These are phyloP conservation scores for Aspergillus sp. DNA, from an alignment of 2,329 filamentous ascomycete species.

Conservation along the genomic window DNA sequence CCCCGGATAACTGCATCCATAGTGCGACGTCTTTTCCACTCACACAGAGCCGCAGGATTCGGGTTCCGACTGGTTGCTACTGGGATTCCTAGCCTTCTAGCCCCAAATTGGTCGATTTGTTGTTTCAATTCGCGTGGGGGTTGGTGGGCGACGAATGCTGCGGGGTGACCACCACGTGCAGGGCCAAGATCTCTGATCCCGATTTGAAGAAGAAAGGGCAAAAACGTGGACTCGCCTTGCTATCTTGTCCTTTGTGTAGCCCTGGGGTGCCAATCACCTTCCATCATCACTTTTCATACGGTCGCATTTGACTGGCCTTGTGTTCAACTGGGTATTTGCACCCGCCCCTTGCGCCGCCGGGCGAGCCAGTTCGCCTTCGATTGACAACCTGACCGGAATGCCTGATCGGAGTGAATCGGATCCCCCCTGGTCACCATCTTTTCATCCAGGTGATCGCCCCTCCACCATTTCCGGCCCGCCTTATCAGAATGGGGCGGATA, in stretches of 20 bases:
- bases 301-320: constrained; percentile 1
- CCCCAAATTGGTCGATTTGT: neutral
- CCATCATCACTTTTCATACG: constrained; percentile 2
- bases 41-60: constrained; percentile 10
- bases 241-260: constrained; percentile 2
- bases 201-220: constrained; percentile 5
- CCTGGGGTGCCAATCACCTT: constrained; percentile 15
- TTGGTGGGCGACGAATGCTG: constrained; percentile 16
- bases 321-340: neutral
- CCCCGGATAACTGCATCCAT: neutral
- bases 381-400: constrained; percentile 18
- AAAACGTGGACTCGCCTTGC: constrained; percentile 19
- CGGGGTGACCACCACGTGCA: constrained; percentile 21
- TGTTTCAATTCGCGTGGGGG: constrained; percentile 16
- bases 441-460: constrained; percentile 10
- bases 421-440: constrained; percentile 8
- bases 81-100: neutral
- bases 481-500: constrained; percentile 3
- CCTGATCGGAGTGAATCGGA: constrained; percentile 12
- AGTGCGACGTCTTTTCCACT: neutral
- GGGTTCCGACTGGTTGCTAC: neutral
- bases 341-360: constrained; percentile 8
- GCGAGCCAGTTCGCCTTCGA: neutral
- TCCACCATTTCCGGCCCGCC: constrained; percentile 9
- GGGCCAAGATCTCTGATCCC: constrained; percentile 20